Evolutionary conservation across 2,329 filamentous ascomycete genomes (phyloP), one percentile per base, ranked within the genome.

Genomic region (Chrysoporthe puriensis): DNA sequence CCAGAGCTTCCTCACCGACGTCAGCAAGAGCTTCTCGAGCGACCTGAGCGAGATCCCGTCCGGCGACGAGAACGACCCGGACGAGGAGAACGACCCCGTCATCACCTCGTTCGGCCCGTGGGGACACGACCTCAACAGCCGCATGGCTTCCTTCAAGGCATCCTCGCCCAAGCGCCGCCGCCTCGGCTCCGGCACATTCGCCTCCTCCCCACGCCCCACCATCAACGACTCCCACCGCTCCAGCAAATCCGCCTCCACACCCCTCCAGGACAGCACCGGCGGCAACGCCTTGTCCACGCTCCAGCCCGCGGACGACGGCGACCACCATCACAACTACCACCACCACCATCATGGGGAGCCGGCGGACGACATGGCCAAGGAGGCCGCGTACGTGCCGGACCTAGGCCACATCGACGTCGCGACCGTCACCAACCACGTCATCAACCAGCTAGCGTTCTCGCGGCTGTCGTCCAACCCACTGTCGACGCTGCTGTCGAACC

Each of bases 381-480:
- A 82, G 54, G 79, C 83, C 64, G 78, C 80, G 26, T 71, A 77
- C 42, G 77, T 70, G 46, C 79, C 72, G 34, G 68, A 69, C 8
- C 71, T 77, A 7, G 70, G 64, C 72, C 71, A 75, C 42, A 75
- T 82, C 54, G 72, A 83, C 68, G 76, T 80, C 74, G 74, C 74
- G 74, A 79, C 81, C 80, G 79, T 96, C 71, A 86, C 86, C 73
- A 97, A 97, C 78, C 96, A 99, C 76, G 89, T 97, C 70, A 87
- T 96, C 77, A 98, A 98, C 79, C 96, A 99, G 80, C 87, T 99
- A 42, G 96, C 96, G 43, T 99, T 93, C 79, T 97, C 96, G 1
- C 92, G 95, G 40, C 85, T 98, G 7, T 94, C 95, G 18, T 97
- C 94, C 0, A 96, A 93, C 36, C 95, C 96, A 4, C 85, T 98